These are phyloP conservation scores for Chaetomium globosum DNA, from an alignment of 2,329 filamentous ascomycete species.

Conservation along the genomic window DNA sequence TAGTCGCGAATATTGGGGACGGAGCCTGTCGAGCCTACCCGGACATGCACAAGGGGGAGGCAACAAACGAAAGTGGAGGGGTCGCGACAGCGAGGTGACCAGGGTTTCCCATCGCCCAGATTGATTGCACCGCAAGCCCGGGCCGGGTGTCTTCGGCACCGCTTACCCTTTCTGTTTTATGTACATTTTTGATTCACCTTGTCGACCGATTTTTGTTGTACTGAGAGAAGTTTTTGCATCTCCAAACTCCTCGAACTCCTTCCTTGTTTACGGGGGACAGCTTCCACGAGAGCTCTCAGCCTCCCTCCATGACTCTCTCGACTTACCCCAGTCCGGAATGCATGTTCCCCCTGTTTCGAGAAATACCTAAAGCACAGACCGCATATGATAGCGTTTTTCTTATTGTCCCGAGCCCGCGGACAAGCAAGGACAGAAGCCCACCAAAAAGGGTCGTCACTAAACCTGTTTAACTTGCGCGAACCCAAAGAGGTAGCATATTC, in stretches of 20 bases:
- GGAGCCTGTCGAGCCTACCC: conserved; percentile 7
- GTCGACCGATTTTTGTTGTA: not conserved
- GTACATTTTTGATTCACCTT: not conserved
- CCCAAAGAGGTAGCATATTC: conserved; percentile 16
- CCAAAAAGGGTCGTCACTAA: not conserved
- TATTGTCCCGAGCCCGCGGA: conserved; percentile 10
- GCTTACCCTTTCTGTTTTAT: conserved; percentile 5
- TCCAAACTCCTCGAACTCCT: not conserved
- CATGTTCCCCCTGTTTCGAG: not conserved
- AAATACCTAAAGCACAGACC: conserved; percentile 3
- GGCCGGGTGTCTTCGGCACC: conserved; percentile 19
- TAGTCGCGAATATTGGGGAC: conserved; percentile 13
- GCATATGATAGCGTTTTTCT: not conserved
- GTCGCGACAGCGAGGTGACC: conserved; percentile 14
- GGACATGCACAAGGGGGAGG: conserved; percentile 14
- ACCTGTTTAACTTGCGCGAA: conserved; percentile 1
- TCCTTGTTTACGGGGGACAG: not conserved
- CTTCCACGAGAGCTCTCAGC: not conserved
- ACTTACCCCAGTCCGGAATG: not conserved
- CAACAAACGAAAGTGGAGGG: conserved; percentile 14
- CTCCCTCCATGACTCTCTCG: not conserved
- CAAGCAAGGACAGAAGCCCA: not conserved
- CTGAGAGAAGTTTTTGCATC: not conserved
- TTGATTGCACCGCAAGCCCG: conserved; percentile 7
- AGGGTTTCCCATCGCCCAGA: not conserved